phyloP scores from a whole-genome alignment of 805 yeast genomes.

The Teunomyces pallodes region DNA sequence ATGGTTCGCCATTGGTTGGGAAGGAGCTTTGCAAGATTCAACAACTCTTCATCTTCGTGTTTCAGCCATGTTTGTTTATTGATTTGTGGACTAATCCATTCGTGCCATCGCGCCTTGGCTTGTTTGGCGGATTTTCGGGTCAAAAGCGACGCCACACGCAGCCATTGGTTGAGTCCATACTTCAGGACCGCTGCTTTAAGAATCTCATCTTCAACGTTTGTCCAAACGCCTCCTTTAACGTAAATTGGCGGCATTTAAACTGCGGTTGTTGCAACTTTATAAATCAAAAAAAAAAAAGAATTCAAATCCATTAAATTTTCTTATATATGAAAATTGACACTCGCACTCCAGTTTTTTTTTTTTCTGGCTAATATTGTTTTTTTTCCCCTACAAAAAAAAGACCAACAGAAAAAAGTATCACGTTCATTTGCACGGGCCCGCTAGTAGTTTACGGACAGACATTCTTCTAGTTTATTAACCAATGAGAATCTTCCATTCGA shows the following conservation, averaged over 20 bases:
- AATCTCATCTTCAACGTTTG: conserved; percentile 80
- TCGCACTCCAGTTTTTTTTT: too few species aligned
- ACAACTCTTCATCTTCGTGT: conserved; percentile 71
- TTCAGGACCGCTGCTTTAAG: conserved; percentile 88
- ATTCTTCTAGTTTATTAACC: too few species aligned
- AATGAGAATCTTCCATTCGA: conserved; percentile 53
- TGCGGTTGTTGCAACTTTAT: neutral
- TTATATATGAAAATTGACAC: too few species aligned
- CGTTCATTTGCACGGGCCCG: too few species aligned
- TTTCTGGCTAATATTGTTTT: too few species aligned
- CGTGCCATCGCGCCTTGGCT: conserved; percentile 90
- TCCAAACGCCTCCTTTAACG: conserved; percentile 89
- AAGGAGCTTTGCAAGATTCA: conserved; percentile 62
- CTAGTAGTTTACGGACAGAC: too few species aligned
- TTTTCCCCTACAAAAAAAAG: too few species aligned
- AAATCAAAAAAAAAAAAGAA: neutral
- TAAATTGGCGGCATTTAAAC: conserved; percentile 53
- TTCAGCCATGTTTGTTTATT: conserved; percentile 64
- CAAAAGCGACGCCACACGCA: conserved; percentile 82
- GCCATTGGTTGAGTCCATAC: conserved; percentile 94
- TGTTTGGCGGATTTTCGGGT: conserved; percentile 87
- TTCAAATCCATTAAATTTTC: too few species aligned
- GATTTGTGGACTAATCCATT: conserved; percentile 77
- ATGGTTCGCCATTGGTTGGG: conserved; percentile 96
- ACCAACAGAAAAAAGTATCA: too few species aligned